phyloP scores from a whole-genome alignment of 768 basidiomycete species.

The Pulveroboletus ravenelii region DNA sequence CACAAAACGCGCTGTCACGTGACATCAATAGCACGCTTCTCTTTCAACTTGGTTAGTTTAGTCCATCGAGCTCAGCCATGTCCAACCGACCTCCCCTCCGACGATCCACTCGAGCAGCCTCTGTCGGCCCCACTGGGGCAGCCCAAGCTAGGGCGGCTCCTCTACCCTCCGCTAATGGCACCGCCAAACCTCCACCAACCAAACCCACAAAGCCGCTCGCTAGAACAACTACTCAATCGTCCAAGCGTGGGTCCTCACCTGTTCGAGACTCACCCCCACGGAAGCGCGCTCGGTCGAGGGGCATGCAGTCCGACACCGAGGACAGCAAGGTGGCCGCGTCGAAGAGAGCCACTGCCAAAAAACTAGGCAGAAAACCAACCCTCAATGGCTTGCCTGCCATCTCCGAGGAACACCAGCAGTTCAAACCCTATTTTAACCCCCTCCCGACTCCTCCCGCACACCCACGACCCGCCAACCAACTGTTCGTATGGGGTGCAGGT shows the following conservation, averaged over 20 bases:
- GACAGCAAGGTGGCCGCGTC: conserved; percentile 29
- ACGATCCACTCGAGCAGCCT: conserved; percentile 50
- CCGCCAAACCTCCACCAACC: conserved; percentile 30
- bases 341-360: conserved; percentile 26
- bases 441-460: conserved; percentile 56
- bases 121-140: conserved; percentile 36
- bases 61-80: conserved; percentile 18
- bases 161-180: conserved; percentile 25
- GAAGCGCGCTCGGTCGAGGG: conserved; percentile 43
- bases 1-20: conserved; percentile 27
- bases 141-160: conserved; percentile 27
- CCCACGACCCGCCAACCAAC: conserved; percentile 58
- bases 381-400: conserved; percentile 28
- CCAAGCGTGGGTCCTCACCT: conserved; percentile 51
- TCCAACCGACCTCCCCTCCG: conserved; percentile 37
- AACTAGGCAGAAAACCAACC: conserved; percentile 28
- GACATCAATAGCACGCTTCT: background rate
- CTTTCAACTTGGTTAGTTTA: background rate
- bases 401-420: conserved; percentile 35
- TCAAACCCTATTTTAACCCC: conserved; percentile 59
- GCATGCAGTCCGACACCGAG: conserved; percentile 40
- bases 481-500: conserved; percentile 88
- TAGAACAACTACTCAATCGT: conserved; percentile 21
- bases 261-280: conserved; percentile 39
- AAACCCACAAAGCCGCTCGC: conserved; percentile 34